Evolutionary conservation across 1,284 basidiomycete genomes (phyloP), one percentile per base, ranked within the genome.

Genomic region (Phellinidium pouzarii): DNA sequence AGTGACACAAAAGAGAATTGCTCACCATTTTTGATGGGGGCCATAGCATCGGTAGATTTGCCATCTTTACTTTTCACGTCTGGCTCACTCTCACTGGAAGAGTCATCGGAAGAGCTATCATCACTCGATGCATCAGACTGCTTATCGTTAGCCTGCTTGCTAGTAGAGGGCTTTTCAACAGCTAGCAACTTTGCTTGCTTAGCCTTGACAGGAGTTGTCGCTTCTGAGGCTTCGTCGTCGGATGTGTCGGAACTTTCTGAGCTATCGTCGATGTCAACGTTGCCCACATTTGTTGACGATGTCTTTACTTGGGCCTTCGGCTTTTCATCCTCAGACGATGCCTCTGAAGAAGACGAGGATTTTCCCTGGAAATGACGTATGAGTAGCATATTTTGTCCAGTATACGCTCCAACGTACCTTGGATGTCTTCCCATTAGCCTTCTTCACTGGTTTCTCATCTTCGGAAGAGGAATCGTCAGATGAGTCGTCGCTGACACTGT

Each of bases 11-110:
- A 50, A 7, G 45, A 36, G 19, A n/a, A 38, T 11, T 9, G 14
- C 45, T 37, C 45, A 48, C 50, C 36, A 74, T 75, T 74, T 40
- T 42, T 50, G n/a, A 37, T 40, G 31, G 48, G 6, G 2, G 72
- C 66, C 37, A 74, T 58, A 36, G 71, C 66, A 47, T 75, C 73
- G 12, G 64, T 67, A 82, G 84, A 85, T 61, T 84, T 77, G 31
- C 77, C 77, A 66, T 71, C 65, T 55, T 59, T 55, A 46, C 67
- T 64, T 12, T 65, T 65, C 29, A 65, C 66, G 46, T 66, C 63
- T 17, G 62, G 63, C 44, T 71, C 69, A 48, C 63, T 64, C 38
- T 65, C 66, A 44, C 65, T 62, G 7, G 66, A 68, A 44, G 65
- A 66, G 54, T 67, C 67, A 12, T 66, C 65, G 19, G 64, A 66